phyloP scores from a whole-genome alignment of 2,329 filamentous ascomycete genomes.

The Colletotrichum lentis region DNA sequence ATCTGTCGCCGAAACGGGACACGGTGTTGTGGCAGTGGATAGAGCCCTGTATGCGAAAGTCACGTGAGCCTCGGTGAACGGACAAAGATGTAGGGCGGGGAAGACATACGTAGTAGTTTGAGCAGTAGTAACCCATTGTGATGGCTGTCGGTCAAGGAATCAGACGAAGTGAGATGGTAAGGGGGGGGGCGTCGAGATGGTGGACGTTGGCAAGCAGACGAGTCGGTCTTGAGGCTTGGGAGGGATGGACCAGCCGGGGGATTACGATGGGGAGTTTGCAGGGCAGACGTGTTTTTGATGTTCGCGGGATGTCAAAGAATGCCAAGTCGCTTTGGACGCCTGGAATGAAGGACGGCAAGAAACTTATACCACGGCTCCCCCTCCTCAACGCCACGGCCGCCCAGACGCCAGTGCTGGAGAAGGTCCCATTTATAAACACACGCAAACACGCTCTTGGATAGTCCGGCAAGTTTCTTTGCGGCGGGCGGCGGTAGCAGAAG shows the following conservation, averaged over 20 bases:
- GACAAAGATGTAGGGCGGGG: neutral
- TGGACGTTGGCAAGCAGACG: neutral
- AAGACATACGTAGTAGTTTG: slow-evolving; percentile 46
- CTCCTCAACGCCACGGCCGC: slow-evolving; percentile 27
- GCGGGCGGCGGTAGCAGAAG: neutral
- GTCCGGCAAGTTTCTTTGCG: slow-evolving; percentile 32
- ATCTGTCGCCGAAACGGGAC: slow-evolving; percentile 44
- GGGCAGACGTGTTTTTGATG: slow-evolving; percentile 11
- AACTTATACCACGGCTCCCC: slow-evolving; percentile 31
- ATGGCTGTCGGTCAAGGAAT: neutral
- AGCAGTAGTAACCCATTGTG: slow-evolving; percentile 46
- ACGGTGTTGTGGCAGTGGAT: slow-evolving; percentile 47
- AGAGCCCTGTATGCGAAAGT: slow-evolving; percentile 41
- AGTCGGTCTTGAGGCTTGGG: slow-evolving; percentile 13
- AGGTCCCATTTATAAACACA: slow-evolving; percentile 34
- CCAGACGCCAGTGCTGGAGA: slow-evolving; percentile 29
- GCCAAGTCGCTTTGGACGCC: slow-evolving; percentile 16
- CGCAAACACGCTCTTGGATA: slow-evolving; percentile 28
- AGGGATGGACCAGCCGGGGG: slow-evolving; percentile 33
- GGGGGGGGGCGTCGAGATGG: slow-evolving; percentile 7
- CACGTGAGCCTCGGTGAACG: neutral
- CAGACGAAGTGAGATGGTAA: slow-evolving; percentile 5
- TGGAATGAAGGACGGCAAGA: slow-evolving; percentile 5
- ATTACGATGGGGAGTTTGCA: slow-evolving; percentile 2
- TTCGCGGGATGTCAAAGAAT: slow-evolving; percentile 33